These are phyloP conservation scores for Magnusiomyces magnusii DNA, from an alignment of 1,139 yeast genomes.

Conservation along the genomic window DNA sequence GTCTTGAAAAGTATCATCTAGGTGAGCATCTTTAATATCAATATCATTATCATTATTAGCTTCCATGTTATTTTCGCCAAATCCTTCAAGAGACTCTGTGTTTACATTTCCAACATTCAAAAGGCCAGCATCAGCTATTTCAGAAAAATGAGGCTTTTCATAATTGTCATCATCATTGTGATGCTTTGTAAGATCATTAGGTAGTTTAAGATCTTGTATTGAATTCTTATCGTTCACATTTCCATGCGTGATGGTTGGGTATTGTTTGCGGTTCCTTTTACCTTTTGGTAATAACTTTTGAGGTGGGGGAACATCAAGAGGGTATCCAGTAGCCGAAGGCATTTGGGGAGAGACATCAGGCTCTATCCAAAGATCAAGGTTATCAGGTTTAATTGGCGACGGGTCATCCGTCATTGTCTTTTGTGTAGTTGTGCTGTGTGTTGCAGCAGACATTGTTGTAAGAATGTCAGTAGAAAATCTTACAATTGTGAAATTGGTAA, in stretches of 20 bases:
- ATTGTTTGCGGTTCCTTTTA: slow-evolving; percentile 13
- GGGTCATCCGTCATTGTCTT: not conserved
- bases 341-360: slow-evolving; percentile 49
- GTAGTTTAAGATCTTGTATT: not conserved
- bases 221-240: not conserved
- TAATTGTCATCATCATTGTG: not conserved
- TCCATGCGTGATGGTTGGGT: not conserved
- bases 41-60: not conserved
- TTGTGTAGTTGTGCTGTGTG: too few relatives aligned
- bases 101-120: not conserved
- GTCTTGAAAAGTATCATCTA: not conserved
- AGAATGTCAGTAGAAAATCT: too few relatives aligned
- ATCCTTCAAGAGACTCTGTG: not conserved
- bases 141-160: not conserved
- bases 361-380: slow-evolving; percentile 39
- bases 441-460: too few relatives aligned
- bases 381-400: not conserved
- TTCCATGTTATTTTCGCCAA: not conserved
- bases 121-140: not conserved
- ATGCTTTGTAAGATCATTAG: not conserved
- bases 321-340: slow-evolving; percentile 56
- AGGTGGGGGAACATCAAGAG: slow-evolving; percentile 57
- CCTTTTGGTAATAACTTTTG: slow-evolving; percentile 40
- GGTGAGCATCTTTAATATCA: not conserved
- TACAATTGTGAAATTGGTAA: too few relatives aligned